Conservation (phyloP, 2,329 filamentous ascomycete genomes). For the Epichloe brachyelytri region DNA sequence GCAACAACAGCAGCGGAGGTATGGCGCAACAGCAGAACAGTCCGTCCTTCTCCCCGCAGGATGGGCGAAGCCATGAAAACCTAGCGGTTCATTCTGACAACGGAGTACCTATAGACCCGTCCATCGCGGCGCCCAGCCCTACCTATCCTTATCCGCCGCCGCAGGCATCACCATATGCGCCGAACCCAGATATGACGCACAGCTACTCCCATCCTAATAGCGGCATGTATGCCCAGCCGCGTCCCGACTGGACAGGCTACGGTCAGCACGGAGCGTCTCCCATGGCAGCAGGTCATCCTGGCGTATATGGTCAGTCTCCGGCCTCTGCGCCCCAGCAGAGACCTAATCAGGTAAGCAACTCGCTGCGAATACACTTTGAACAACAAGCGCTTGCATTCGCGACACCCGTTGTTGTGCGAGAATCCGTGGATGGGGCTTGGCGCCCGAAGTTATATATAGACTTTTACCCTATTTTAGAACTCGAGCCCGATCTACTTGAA, state of each 20-base stretch:
- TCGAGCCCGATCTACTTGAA: neutral
- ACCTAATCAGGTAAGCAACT: conserved; percentile 44
- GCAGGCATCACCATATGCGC: conserved; percentile 78
- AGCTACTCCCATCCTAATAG: conserved; percentile 52
- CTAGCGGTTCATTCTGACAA: conserved; percentile 82
- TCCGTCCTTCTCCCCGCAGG: conserved; percentile 84
- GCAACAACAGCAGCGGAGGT: conserved; percentile 62
- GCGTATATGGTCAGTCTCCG: conserved; percentile 41
- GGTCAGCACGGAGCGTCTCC: conserved; percentile 37
- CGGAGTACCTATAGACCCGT: conserved; percentile 98
- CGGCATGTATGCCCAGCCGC: conserved; percentile 53
- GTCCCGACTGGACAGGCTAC: conserved; percentile 65
- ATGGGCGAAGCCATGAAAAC: conserved; percentile 67
- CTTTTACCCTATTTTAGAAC: neutral
- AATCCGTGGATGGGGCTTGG: too few species aligned
- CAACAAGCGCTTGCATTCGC: too few species aligned
- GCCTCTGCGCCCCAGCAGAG: conserved; percentile 42
- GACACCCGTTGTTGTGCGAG: neutral
- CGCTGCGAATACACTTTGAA: neutral
- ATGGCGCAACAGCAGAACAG: conserved; percentile 97
- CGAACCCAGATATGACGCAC: conserved; percentile 77
- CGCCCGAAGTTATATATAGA: neutral
- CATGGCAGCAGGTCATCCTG: conserved; percentile 35
- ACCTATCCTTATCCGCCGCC: conserved; percentile 58
- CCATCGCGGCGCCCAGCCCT: conserved; percentile 85